These are phyloP conservation scores for Onygena corvina DNA, from an alignment of 2,329 filamentous ascomycete species.

Conservation along the genomic window DNA sequence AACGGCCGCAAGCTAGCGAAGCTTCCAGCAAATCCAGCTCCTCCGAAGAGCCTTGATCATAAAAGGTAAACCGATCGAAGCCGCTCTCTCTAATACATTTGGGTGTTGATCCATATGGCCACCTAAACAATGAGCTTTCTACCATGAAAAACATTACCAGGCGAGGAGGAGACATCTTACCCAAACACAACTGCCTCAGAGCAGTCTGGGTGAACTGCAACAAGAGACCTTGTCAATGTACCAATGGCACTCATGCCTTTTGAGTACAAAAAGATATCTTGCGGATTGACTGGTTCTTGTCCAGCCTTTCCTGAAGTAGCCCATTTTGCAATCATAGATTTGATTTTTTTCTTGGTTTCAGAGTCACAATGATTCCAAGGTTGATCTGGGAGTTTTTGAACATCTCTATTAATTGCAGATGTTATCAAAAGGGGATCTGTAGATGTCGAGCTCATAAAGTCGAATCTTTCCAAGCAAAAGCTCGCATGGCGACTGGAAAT, in stretches of 20 bases:
- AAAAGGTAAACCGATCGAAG: background rate
- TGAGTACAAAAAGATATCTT: constrained; percentile 8
- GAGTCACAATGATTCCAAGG: background rate
- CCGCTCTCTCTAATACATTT: background rate
- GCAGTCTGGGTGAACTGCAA: background rate
- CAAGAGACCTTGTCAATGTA: background rate
- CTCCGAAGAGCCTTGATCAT: constrained; percentile 10
- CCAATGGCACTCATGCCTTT: constrained; percentile 8
- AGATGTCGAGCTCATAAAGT: background rate
- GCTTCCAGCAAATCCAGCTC: constrained; percentile 16
- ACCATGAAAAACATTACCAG: background rate
- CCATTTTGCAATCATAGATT: background rate
- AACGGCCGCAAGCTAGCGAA: constrained; percentile 10
- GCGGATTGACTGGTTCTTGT: background rate
- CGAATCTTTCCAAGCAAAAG: constrained; percentile 5
- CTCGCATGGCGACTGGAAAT: constrained; percentile 10
- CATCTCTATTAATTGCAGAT: background rate
- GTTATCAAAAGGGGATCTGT: background rate
- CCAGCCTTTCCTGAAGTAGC: constrained; percentile 2
- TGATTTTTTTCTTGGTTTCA: background rate
- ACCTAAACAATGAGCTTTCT: background rate
- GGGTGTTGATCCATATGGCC: constrained; percentile 2
- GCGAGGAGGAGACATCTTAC: background rate
- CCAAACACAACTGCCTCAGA: background rate
- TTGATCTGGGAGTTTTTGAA: background rate